Conservation (phyloP, 163 green algal genomes). For the Volvox carteri region DNA sequence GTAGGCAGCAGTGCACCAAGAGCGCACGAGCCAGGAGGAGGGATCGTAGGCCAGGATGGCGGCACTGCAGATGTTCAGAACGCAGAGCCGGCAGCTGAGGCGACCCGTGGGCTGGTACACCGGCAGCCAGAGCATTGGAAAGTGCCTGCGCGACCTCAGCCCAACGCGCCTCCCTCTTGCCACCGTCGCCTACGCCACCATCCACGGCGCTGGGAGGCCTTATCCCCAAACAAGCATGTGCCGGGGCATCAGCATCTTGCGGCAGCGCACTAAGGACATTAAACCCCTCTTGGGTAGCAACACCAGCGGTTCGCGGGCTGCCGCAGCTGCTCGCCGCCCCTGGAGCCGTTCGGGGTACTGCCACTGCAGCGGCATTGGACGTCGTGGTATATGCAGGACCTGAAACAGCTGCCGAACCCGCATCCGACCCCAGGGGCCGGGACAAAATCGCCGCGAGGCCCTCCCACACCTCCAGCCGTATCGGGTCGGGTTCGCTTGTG, state of each 20-base stretch:
- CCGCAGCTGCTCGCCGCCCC: too few species aligned
- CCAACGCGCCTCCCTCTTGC: not conserved
- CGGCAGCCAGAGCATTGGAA: not conserved
- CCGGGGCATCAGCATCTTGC: too few species aligned
- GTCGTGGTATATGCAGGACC: too few species aligned
- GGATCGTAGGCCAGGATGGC: constrained; percentile 5
- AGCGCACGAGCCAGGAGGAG: constrained; percentile 12
- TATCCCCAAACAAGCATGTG: too few species aligned
- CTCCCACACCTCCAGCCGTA: constrained; percentile 27
- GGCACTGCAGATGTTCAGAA: constrained; percentile 2
- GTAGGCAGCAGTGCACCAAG: not conserved
- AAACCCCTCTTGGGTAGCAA: too few species aligned
- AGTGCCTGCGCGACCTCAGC: not conserved
- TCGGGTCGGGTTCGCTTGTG: not conserved
- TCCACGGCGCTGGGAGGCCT: not conserved
- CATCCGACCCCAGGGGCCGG: not conserved
- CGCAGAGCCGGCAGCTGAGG: constrained; percentile 2
- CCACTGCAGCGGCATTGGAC: too few species aligned
- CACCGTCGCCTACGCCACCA: not conserved
- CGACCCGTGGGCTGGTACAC: not conserved
- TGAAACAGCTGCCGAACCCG: too few species aligned
- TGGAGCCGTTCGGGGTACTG: too few species aligned
- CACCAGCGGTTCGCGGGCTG: too few species aligned
- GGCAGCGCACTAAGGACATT: too few species aligned
- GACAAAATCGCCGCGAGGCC: not conserved